Percentiles rank a stretch among this genome's conserved stretches.
Evolutionary conservation across 2,329 filamentous ascomycete species (phyloP).

Genomic region (Lachnellula subtilissima): DNA sequence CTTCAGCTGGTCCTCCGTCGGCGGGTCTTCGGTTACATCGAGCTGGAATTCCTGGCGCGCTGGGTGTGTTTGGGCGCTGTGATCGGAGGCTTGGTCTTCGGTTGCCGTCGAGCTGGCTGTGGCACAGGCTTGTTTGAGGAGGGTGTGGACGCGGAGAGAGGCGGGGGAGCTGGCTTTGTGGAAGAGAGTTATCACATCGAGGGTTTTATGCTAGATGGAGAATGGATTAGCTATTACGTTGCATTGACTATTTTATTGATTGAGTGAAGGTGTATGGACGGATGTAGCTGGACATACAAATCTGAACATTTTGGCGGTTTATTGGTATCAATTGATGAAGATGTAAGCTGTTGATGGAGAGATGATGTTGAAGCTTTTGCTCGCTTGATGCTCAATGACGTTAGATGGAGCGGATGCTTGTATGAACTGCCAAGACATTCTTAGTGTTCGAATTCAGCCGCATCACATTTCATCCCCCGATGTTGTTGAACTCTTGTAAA

Average conservation of each 20-base stretch:
- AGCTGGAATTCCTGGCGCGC: constrained; percentile 71
- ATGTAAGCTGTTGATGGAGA: constrained; percentile 9
- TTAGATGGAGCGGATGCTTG: no score
- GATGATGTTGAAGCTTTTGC: background rate
- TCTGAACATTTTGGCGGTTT: constrained; percentile 31
- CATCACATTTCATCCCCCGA: no score
- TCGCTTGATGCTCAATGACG: no score
- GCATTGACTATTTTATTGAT: background rate
- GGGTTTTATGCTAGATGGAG: constrained; percentile 60
- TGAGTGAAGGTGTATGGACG: background rate
- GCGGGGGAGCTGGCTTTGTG: constrained; percentile 72
- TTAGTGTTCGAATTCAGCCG: no score
- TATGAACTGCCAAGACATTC: no score
- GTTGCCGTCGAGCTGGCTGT: constrained; percentile 64
- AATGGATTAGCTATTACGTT: background rate
- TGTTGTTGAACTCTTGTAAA: no score
- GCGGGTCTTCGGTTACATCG: constrained; percentile 72
- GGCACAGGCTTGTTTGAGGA: constrained; percentile 77
- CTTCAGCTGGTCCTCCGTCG: constrained; percentile 76
- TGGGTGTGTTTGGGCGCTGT: constrained; percentile 52
- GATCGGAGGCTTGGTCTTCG: constrained; percentile 67
- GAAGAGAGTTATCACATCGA: constrained; percentile 94
- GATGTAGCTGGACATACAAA: constrained; percentile 25
- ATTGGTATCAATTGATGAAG: constrained; percentile 3
- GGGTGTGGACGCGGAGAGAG: constrained; percentile 66